Conservation (phyloP, 2,329 filamentous ascomycete genomes). For the Metarhizium brunneum region DNA sequence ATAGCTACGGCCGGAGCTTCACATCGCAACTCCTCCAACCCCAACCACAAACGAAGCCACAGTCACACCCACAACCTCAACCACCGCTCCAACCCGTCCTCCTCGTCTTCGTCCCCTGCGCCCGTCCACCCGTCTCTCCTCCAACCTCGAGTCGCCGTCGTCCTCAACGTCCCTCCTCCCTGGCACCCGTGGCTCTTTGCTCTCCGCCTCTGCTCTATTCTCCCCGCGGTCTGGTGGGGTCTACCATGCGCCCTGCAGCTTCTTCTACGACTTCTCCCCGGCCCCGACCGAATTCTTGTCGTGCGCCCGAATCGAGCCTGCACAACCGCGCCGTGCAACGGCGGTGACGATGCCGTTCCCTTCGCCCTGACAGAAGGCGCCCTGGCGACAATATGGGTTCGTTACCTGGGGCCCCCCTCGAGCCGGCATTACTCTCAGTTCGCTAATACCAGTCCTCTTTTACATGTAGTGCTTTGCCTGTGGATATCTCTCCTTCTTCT, state of each 20-base stretch:
- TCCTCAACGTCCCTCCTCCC: slow-evolving; percentile 60
- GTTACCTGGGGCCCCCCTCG: slow-evolving; percentile 16
- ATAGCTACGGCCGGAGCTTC: background rate
- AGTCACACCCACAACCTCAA: background rate
- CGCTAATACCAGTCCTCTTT: background rate
- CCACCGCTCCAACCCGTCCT: background rate
- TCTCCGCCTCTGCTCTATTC: slow-evolving; percentile 62
- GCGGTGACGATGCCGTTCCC: slow-evolving; percentile 14
- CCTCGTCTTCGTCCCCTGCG: background rate
- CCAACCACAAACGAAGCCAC: background rate
- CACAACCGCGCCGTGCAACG: background rate
- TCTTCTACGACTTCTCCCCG: slow-evolving; percentile 50
- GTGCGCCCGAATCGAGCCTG: slow-evolving; percentile 12
- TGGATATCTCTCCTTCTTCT: slow-evolving; percentile 73
- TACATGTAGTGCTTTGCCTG: slow-evolving; percentile 58
- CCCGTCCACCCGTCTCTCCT: slow-evolving; percentile 37
- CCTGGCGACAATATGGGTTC: slow-evolving; percentile 66
- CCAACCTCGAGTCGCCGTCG: slow-evolving; percentile 69
- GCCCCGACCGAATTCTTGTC: slow-evolving; percentile 20
- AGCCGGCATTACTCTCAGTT: background rate
- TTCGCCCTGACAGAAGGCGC: slow-evolving; percentile 55
- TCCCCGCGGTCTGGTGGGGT: slow-evolving; percentile 64
- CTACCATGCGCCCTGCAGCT: slow-evolving; percentile 60
- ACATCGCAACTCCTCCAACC: background rate
- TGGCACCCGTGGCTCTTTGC: slow-evolving; percentile 69